Conservation (phyloP, 192 early-diverging fungal genomes). For the Umbelopsis ramanniana region DNA sequence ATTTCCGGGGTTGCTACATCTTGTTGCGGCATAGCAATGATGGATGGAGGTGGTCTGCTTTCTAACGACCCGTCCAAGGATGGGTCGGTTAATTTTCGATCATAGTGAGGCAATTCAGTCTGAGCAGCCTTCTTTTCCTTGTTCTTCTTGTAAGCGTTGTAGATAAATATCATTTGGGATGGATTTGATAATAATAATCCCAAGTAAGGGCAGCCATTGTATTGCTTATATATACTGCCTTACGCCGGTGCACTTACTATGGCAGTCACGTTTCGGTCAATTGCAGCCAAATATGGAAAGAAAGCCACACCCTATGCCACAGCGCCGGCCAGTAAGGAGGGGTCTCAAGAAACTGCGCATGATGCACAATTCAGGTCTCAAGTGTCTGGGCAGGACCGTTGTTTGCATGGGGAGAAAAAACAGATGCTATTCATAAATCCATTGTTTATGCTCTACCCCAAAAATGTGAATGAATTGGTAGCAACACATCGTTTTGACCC, state of each 20-base stretch:
- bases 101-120: background rate
- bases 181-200: background rate
- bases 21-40: background rate
- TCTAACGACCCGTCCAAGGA: background rate
- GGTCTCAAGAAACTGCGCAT: too few relatives aligned
- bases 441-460: too few relatives aligned
- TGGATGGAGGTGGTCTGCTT: background rate
- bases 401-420: too few relatives aligned
- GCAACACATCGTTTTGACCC: too few relatives aligned
- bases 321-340: background rate
- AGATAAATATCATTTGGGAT: background rate
- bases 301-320: background rate
- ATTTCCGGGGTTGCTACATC: background rate
- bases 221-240: too few relatives aligned
- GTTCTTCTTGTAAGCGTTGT: background rate
- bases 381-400: too few relatives aligned
- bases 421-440: too few relatives aligned
- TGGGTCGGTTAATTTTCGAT: background rate
- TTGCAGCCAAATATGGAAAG: background rate
- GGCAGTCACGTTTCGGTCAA: background rate
- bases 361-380: too few relatives aligned
- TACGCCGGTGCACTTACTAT: too few relatives aligned
- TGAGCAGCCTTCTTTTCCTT: background rate
- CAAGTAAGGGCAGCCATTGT: too few relatives aligned
- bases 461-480: too few relatives aligned